A percentile compares a stretch with the other conserved stretches of the same genome.
Evolutionary conservation across 495 filamentous ascomycete genomes (phyloP).

Genomic region (Glarea lozoyensis): DNA sequence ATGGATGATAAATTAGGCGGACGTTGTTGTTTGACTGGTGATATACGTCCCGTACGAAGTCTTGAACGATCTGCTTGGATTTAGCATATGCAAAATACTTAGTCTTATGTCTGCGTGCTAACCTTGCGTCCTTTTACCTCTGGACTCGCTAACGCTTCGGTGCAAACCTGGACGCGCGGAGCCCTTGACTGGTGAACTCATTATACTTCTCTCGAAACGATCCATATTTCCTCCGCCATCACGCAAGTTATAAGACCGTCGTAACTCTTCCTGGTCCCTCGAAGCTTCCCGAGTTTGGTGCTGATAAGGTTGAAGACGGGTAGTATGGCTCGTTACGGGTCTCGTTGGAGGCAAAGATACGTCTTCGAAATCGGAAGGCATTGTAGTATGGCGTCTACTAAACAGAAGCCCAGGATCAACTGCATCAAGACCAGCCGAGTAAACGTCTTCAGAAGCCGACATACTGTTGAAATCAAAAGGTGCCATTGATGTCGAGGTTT

Average conservation of each 20-base stretch:
- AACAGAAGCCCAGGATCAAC: slow-evolving; percentile 48
- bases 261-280: slow-evolving; percentile 37
- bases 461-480: slow-evolving; percentile 10
- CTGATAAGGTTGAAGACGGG: slow-evolving; percentile 44
- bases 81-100: slow-evolving; percentile 4
- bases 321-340: slow-evolving; percentile 25
- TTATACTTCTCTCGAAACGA: slow-evolving; percentile 32
- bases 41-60: slow-evolving; percentile 33
- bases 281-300: slow-evolving; percentile 49
- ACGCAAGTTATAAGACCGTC: slow-evolving; percentile 27
- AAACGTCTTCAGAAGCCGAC: slow-evolving; percentile 12
- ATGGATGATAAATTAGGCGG: slow-evolving; percentile 40
- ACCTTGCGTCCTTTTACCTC: slow-evolving; percentile 10
- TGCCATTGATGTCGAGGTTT: slow-evolving; percentile 7
- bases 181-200: slow-evolving; percentile 40
- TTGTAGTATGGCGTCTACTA: slow-evolving; percentile 31
- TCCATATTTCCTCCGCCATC: slow-evolving; percentile 16
- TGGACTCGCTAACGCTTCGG: slow-evolving; percentile 48
- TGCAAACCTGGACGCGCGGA: slow-evolving; percentile 43
- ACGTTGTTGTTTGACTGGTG: slow-evolving; percentile 39
- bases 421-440: slow-evolving; percentile 10
- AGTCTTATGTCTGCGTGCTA: too few relatives aligned
- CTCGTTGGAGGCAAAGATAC: slow-evolving; percentile 29
- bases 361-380: slow-evolving; percentile 35
- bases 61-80: slow-evolving; percentile 13